Conservation (phyloP, 371 early-diverging fungal species). For the Mucor ambiguus region DNA sequence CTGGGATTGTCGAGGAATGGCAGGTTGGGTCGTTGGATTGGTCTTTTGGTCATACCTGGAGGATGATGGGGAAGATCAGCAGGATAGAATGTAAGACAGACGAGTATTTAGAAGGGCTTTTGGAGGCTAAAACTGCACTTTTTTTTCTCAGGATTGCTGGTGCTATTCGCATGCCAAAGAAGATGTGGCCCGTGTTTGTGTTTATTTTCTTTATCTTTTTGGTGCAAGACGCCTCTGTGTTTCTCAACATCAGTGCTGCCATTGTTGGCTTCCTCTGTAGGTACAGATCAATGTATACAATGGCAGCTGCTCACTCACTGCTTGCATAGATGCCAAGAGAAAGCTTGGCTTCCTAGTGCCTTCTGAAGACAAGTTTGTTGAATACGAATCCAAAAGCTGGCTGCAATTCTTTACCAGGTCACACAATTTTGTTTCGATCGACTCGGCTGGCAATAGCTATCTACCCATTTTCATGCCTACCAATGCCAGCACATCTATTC, state of each 20-base stretch:
- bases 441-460: constrained; percentile 15
- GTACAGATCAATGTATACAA: neutral
- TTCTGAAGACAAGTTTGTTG: constrained; percentile 18
- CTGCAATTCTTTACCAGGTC: constrained; percentile 10
- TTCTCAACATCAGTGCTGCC: constrained; percentile 22
- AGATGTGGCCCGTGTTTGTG: constrained; percentile 24
- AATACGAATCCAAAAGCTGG: constrained; percentile 20
- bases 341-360: constrained; percentile 11
- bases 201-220: constrained; percentile 29
- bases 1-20: constrained; percentile 19
- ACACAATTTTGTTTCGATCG: constrained; percentile 22
- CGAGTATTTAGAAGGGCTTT: neutral
- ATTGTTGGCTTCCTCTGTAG: constrained; percentile 26
- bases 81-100: constrained; percentile 24
- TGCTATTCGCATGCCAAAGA: constrained; percentile 30
- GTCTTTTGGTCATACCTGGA: constrained; percentile 27
- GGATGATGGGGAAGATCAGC: constrained; percentile 10
- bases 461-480: constrained; percentile 22
- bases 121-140: too few species aligned
- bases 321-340: constrained; percentile 19
- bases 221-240: constrained; percentile 22
- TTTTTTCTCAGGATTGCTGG: constrained; percentile 26
- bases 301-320: neutral
- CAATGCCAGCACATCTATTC: neutral
- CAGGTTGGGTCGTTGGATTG: constrained; percentile 31